Evolutionary conservation across 169 alveolate species (phyloP).

Genomic region (Cryptosporidium felis): DNA sequence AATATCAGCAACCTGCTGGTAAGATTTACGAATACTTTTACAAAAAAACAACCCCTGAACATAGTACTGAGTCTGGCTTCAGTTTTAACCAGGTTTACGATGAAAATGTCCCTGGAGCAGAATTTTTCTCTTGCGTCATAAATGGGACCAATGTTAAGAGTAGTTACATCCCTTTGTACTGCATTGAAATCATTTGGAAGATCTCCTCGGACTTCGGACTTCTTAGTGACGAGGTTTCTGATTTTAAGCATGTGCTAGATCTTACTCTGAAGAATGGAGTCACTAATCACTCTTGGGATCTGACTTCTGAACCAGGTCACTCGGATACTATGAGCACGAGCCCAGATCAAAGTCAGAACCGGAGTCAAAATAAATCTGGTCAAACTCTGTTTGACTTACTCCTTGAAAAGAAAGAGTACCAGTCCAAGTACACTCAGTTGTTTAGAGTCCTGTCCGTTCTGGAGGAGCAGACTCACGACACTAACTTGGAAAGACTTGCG

Average conservation of each 20-base stretch:
- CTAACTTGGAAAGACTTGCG: conserved; percentile 40
- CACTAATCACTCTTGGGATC: not conserved
- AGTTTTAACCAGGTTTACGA: not conserved
- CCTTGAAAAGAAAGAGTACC: conserved; percentile 8
- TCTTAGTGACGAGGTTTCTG: not conserved
- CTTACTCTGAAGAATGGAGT: not conserved
- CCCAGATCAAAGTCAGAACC: not conserved
- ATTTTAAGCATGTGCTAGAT: not conserved
- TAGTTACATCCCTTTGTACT: conserved; percentile 2
- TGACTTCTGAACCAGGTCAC: no score
- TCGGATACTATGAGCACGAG: no score
- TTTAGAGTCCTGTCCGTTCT: not conserved
- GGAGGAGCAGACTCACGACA: conserved; percentile 33
- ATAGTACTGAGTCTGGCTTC: not conserved
- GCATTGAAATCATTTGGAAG: conserved; percentile 27
- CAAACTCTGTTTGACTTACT: conserved; percentile 19
- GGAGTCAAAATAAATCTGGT: no score
- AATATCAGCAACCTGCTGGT: not conserved
- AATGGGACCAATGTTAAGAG: not conserved
- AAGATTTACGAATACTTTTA: conserved; percentile 1
- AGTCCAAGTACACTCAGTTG: not conserved
- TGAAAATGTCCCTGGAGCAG: conserved; percentile 30
- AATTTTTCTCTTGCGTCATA: conserved; percentile 4
- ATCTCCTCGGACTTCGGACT: conserved; percentile 32
- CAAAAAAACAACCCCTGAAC: no score